These are phyloP conservation scores for Emergomyces pasteurianus DNA, from an alignment of 2,329 filamentous ascomycete species.

Conservation along the genomic window DNA sequence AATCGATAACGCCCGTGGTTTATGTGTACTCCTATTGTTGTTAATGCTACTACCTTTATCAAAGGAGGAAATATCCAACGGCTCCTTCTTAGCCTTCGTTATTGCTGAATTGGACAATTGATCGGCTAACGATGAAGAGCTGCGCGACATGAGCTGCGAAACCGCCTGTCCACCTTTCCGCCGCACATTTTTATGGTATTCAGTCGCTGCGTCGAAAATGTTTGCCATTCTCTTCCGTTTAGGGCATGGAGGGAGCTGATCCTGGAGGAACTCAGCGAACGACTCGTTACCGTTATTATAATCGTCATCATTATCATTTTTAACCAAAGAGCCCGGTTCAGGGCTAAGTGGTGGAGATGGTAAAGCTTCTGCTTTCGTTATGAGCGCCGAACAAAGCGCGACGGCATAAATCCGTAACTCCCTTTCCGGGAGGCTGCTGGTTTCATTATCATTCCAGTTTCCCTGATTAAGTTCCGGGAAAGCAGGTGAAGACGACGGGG, in stretches of 20 bases:
- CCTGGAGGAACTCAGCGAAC: slow-evolving; percentile 27
- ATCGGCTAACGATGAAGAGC: slow-evolving; percentile 11
- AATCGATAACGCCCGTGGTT: slow-evolving; percentile 1
- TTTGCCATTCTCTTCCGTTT: slow-evolving; percentile 33
- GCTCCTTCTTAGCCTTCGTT: slow-evolving; percentile 26
- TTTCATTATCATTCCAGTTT: slow-evolving; percentile 3
- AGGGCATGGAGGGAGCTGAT: slow-evolving; percentile 28
- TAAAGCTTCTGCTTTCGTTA: slow-evolving; percentile 23
- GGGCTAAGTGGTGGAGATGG: slow-evolving; percentile 22
- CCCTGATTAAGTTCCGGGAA: slow-evolving; percentile 19
- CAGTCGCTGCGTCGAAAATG: slow-evolving; percentile 30
- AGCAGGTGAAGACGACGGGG: slow-evolving; percentile 23
- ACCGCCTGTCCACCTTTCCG: slow-evolving; percentile 29
- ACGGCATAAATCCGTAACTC: slow-evolving; percentile 27
- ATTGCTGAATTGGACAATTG: slow-evolving; percentile 15
- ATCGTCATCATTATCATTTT: slow-evolving; percentile 3
- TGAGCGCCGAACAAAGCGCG: slow-evolving; percentile 23
- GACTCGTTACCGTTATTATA: slow-evolving; percentile 7
- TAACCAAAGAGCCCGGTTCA: not conserved
- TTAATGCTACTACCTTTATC: not conserved
- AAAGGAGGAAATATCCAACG: not conserved
- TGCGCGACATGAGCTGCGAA: slow-evolving; percentile 28
- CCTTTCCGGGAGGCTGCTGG: slow-evolving; percentile 10
- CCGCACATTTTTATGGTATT: slow-evolving; percentile 30
- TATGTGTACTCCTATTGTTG: not conserved